Evolutionary conservation across 2,329 filamentous ascomycete species (phyloP).

Genomic region (Penicillium concentricum): DNA sequence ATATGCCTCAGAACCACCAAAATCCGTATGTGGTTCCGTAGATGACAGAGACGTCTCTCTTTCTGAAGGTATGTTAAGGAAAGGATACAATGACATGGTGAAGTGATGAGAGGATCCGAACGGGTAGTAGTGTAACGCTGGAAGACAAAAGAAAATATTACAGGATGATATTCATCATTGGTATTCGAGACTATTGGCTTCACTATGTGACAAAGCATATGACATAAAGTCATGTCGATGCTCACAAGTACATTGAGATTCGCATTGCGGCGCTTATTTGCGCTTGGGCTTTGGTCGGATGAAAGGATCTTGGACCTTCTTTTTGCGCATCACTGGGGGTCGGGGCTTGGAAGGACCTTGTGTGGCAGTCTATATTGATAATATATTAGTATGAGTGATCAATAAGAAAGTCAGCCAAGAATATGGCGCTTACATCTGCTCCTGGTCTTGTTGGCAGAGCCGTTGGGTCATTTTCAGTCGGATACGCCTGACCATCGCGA

Average conservation of each 20-base stretch:
- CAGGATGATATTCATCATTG: not conserved
- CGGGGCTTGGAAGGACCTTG: conserved; percentile 16
- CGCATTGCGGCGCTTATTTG: conserved; percentile 9
- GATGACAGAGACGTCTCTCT: not conserved
- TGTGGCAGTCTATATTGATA: conserved; percentile 18
- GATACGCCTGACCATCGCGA: conserved; percentile 35
- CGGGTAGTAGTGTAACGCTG: not conserved
- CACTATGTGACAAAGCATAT: not conserved
- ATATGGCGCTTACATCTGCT: conserved; percentile 22
- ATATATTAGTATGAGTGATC: conserved; percentile 13
- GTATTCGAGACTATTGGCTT: not conserved
- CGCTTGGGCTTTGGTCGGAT: conserved; percentile 42
- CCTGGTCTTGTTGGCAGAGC: conserved; percentile 16
- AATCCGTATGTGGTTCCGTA: not conserved
- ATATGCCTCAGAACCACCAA: not conserved
- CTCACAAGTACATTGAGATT: not conserved
- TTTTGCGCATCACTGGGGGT: conserved; percentile 37
- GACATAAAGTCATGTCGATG: not conserved
- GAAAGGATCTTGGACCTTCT: conserved; percentile 42
- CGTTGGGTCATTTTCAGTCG: conserved; percentile 21
- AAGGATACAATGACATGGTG: not conserved
- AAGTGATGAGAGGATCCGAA: not conserved
- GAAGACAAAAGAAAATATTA: not conserved
- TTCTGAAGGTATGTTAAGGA: not conserved
- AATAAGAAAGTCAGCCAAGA: not conserved